Conservation (phyloP, 192 early-diverging fungal species). For the Entomortierella beljakovae region DNA sequence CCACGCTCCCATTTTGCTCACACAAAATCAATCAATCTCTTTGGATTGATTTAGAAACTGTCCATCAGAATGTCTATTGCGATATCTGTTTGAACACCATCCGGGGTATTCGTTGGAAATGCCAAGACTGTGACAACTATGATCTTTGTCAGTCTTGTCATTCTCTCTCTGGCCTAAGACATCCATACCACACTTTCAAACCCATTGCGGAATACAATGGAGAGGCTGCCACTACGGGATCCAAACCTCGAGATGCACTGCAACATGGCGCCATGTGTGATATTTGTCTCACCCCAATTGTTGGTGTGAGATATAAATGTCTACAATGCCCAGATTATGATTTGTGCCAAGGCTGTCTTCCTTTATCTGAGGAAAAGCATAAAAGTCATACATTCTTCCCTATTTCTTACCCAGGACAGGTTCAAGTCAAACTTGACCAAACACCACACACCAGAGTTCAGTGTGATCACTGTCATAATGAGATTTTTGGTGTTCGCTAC, state of each 20-base stretch:
- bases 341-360: constrained; percentile 62
- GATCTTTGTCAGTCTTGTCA: constrained; percentile 64
- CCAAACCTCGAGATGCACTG: background rate
- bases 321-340: constrained; percentile 65
- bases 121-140: constrained; percentile 67
- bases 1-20: background rate
- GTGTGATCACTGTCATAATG: constrained; percentile 61
- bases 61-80: constrained; percentile 62
- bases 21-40: background rate
- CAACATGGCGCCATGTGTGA: constrained; percentile 61
- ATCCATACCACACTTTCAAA: constrained; percentile 43
- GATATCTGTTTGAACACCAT: constrained; percentile 64
- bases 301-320: constrained; percentile 72
- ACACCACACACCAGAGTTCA: constrained; percentile 54
- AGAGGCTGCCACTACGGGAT: background rate
- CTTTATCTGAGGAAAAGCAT: constrained; percentile 24
- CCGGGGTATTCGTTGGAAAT: constrained; percentile 69
- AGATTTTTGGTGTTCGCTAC: constrained; percentile 63
- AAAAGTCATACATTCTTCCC: constrained; percentile 62
- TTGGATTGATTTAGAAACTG: constrained; percentile 7
- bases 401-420: constrained; percentile 42
- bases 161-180: constrained; percentile 5
- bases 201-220: constrained; percentile 13
- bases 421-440: constrained; percentile 44
- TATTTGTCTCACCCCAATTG: constrained; percentile 64